A percentile compares a stretch with the other conserved stretches of the same genome.
Evolutionary conservation across 148 eudicot genomes (phyloP).

Genomic region (Nyssa sinensis): DNA sequence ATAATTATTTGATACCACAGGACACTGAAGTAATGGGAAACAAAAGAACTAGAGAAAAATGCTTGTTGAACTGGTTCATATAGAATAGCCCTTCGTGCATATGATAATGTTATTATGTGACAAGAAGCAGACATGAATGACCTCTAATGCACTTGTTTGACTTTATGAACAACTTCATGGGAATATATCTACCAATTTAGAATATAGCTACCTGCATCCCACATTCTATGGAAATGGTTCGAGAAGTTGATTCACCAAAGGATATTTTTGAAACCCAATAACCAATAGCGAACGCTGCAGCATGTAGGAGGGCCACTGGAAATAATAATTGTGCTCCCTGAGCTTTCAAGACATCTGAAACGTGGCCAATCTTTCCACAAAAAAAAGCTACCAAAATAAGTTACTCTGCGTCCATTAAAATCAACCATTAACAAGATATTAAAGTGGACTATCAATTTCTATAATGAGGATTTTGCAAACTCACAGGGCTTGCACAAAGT

Average conservation of each 20-base stretch:
- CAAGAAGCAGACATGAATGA: too few species aligned
- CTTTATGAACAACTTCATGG: background rate
- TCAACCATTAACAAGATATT: background rate
- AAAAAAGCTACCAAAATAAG: background rate
- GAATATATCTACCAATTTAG: background rate
- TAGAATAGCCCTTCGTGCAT: background rate
- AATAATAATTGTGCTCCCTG: constrained; percentile 83
- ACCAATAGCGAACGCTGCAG: constrained; percentile 85
- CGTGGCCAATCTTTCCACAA: constrained; percentile 93
- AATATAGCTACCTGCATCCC: constrained; percentile 85
- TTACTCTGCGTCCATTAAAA: background rate
- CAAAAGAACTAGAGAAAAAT: background rate
- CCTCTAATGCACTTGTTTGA: too few species aligned
- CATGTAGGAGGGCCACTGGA: constrained; percentile 85
- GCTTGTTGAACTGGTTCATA: background rate
- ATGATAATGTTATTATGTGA: too few species aligned
- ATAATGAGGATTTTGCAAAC: constrained; percentile 22
- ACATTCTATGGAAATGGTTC: constrained; percentile 98
- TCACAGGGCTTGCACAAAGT: constrained; percentile 98
- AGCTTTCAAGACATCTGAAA: constrained; percentile 89
- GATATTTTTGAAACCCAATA: constrained; percentile 76
- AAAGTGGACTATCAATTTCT: background rate
- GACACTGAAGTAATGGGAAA: too few species aligned
- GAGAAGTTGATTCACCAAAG: constrained; percentile 97
- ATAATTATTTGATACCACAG: too few species aligned